Evolutionary conservation across 164 flowering plant species (phyloP).

Genomic region (Santalum album): DNA sequence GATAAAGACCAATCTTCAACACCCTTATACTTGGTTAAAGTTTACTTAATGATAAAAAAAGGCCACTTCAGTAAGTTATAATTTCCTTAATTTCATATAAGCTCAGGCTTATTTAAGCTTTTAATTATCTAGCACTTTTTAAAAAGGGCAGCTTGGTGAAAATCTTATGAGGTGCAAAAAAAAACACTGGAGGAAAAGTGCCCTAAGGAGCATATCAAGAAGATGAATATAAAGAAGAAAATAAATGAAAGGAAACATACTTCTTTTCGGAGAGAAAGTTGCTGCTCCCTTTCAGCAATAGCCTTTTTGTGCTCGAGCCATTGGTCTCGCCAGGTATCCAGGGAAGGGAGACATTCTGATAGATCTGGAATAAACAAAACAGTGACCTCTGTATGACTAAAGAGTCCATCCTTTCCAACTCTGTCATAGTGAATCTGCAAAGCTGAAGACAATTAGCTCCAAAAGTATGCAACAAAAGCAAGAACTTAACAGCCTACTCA

Average conservation of each 20-base stretch:
- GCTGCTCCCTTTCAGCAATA: constrained; percentile 51
- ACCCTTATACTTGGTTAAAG: too few relatives aligned
- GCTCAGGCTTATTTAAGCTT: too few relatives aligned
- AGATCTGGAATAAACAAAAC: constrained; percentile 86
- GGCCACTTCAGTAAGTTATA: too few relatives aligned
- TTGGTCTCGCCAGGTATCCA: constrained; percentile 67
- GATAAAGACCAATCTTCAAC: too few relatives aligned
- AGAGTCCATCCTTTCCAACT: constrained; percentile 85
- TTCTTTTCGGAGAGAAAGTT: constrained; percentile 40
- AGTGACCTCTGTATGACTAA: constrained; percentile 87
- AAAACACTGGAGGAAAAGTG: too few relatives aligned
- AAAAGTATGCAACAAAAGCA: too few relatives aligned
- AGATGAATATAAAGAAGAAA: neutral
- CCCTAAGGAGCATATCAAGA: neutral
- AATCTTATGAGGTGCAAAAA: too few relatives aligned
- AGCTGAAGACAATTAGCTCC: neutral
- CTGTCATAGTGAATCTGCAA: constrained; percentile 93
- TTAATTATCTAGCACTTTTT: too few relatives aligned
- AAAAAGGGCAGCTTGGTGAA: too few relatives aligned
- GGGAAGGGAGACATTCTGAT: constrained; percentile 82
- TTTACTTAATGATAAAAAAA: too few relatives aligned
- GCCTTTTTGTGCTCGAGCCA: constrained; percentile 70
- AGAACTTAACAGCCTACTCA: too few relatives aligned
- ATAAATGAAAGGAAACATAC: constrained; percentile 12
- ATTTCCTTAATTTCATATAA: too few relatives aligned